Percentiles rank a stretch among this genome's conserved stretches.
phyloP scores from a whole-genome alignment of 164 flowering plant species.

The Vitis rupestris region DNA sequence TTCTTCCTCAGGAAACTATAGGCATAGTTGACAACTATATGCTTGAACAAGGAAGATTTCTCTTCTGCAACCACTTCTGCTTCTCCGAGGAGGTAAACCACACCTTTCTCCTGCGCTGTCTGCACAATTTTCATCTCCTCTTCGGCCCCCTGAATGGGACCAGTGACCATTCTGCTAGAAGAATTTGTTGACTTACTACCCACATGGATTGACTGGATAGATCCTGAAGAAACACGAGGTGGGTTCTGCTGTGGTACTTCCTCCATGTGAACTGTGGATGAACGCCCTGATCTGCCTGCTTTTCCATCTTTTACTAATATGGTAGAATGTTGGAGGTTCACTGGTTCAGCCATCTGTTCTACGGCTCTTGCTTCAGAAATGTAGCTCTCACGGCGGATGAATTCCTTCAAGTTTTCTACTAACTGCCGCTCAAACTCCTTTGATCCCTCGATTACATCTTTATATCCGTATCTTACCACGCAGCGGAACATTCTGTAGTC shows the following conservation, averaged over 20 bases:
- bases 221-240: conserved; percentile 34
- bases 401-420: conserved; percentile 51
- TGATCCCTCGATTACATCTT: conserved; percentile 38
- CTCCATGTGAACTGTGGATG: conserved; percentile 26
- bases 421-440: conserved; percentile 50
- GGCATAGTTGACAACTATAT: conserved; percentile 49
- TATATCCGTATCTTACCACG: conserved; percentile 71
- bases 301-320: conserved; percentile 16
- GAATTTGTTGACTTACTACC: conserved; percentile 26
- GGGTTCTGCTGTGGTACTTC: conserved; percentile 22
- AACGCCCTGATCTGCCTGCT: conserved; percentile 9
- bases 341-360: conserved; percentile 19
- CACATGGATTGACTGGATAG: not conserved
- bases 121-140: conserved; percentile 57
- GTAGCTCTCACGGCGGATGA: conserved; percentile 43
- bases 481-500: conserved; percentile 65
- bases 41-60: conserved; percentile 50
- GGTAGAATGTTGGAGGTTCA: conserved; percentile 16
- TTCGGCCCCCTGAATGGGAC: conserved; percentile 31
- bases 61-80: conserved; percentile 62
- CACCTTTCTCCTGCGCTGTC: conserved; percentile 51
- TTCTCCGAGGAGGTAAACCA: conserved; percentile 75
- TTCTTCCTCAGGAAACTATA: conserved; percentile 63
- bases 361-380: conserved; percentile 26
- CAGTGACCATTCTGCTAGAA: conserved; percentile 17